These are phyloP conservation scores for Myxozyma geophila DNA, from an alignment of 805 yeast genomes.

Conservation along the genomic window DNA sequence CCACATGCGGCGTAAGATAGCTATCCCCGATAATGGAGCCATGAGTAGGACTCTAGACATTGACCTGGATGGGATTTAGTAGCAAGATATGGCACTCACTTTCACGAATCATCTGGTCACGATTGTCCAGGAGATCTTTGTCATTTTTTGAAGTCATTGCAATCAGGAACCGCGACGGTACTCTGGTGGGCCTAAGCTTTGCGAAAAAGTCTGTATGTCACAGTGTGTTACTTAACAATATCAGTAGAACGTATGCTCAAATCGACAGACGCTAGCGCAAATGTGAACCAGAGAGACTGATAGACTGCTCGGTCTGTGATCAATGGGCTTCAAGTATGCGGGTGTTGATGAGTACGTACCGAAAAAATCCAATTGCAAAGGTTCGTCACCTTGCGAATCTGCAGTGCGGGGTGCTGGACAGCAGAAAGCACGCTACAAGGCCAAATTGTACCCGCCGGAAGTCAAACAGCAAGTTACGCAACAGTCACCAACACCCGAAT, in stretches of 20 bases:
- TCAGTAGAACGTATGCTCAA: neutral
- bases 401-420: too few species aligned
- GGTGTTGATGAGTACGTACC: too few species aligned
- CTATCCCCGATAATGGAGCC: neutral
- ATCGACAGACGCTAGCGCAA: neutral
- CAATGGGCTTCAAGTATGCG: too few species aligned
- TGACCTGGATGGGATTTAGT: neutral
- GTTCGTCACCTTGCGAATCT: too few species aligned
- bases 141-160: slow-evolving; percentile 21
- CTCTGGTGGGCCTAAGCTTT: neutral
- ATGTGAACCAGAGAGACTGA: neutral
- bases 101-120: slow-evolving; percentile 32
- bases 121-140: slow-evolving; percentile 31
- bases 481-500: too few species aligned
- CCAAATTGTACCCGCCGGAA: too few species aligned
- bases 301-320: neutral
- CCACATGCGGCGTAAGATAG: slow-evolving; percentile 2
- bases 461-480: too few species aligned
- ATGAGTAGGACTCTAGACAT: neutral
- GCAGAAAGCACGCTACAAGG: too few species aligned
- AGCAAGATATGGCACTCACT: slow-evolving; percentile 16
- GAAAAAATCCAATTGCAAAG: too few species aligned
- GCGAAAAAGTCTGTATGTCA: neutral
- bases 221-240: slow-evolving; percentile 27
- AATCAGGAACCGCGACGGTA: neutral